A percentile compares a stretch with the other conserved stretches of the same genome.
Evolutionary conservation across 2,329 filamentous ascomycete species (phyloP).

Genomic region (Dichotomopilus funicola): DNA sequence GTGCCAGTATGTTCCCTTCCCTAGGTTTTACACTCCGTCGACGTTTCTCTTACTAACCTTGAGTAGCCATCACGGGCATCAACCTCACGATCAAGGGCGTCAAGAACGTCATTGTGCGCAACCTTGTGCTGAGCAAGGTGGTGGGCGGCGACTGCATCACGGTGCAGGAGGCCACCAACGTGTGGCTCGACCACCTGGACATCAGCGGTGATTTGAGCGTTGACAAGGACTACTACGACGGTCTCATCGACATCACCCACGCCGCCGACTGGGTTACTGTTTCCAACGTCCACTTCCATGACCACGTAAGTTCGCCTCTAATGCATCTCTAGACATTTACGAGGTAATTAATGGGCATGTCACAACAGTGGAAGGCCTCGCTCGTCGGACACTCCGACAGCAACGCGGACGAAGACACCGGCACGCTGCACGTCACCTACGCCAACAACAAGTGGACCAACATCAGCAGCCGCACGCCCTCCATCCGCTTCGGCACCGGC

Average conservation of each 20-base stretch:
- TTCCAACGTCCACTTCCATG: slow-evolving; percentile 3
- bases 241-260: slow-evolving; percentile 5
- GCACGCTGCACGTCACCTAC: slow-evolving; percentile 5
- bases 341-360: too few relatives aligned
- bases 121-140: slow-evolving; percentile 4
- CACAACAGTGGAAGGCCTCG: slow-evolving; percentile 5
- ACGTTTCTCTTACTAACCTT: not conserved
- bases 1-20: not conserved
- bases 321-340: too few relatives aligned
- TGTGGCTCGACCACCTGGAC: slow-evolving; percentile 7
- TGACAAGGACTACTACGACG: slow-evolving; percentile 6
- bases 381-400: slow-evolving; percentile 7
- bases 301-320: not conserved
- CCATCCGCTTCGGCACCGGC: slow-evolving; percentile 4
- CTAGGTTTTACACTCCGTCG: not conserved
- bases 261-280: slow-evolving; percentile 2
- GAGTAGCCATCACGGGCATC: slow-evolving; percentile 1
- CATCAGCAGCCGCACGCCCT: slow-evolving; percentile 6
- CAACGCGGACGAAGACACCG: slow-evolving; percentile 1
- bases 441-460: slow-evolving; percentile 6
- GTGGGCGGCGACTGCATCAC: slow-evolving; percentile 1
- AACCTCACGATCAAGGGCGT: not conserved
- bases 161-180: slow-evolving; percentile 2
- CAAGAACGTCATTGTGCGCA: slow-evolving; percentile 6
- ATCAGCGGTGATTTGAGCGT: not conserved